Conservation (phyloP, 352 stramenopile genomes). For the Phytopythium litorale region DNA sequence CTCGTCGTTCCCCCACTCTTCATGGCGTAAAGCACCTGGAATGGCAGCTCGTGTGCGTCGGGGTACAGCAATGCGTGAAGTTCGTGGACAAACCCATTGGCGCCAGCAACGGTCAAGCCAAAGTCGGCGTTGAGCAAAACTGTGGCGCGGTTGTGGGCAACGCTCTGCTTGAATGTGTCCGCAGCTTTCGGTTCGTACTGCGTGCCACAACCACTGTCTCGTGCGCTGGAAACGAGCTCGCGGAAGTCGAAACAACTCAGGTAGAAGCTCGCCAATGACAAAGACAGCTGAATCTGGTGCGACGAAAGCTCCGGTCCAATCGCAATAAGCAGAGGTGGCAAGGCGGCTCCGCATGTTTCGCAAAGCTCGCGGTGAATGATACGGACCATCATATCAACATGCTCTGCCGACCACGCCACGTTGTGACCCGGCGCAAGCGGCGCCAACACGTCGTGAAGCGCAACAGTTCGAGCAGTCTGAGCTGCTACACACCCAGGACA, state of each 20-base stretch:
- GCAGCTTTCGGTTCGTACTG: background rate
- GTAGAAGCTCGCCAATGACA: conserved; percentile 14
- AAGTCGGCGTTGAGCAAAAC: conserved; percentile 30
- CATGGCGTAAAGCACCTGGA: conserved; percentile 21
- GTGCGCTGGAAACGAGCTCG: background rate
- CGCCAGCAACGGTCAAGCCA: conserved; percentile 22
- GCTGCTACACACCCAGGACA: conserved; percentile 9
- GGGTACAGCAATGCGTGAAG: conserved; percentile 26
- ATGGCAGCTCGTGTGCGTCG: conserved; percentile 16
- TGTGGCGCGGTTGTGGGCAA: conserved; percentile 13
- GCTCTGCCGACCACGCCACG: background rate
- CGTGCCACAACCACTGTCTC: background rate
- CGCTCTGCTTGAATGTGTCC: conserved; percentile 7
- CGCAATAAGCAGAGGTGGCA: conserved; percentile 18
- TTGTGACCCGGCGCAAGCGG: background rate
- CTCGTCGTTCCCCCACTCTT: background rate
- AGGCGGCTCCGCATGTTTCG: conserved; percentile 8
- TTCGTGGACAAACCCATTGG: conserved; percentile 25
- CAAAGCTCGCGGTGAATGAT: conserved; percentile 31
- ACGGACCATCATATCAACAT: conserved; percentile 9
- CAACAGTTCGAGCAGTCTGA: conserved; percentile 6
- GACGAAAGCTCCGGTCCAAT: conserved; percentile 9
- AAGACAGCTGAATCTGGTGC: conserved; percentile 8
- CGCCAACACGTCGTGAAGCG: conserved; percentile 1
- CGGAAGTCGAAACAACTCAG: conserved; percentile 23